Evolutionary conservation across 805 yeast genomes (phyloP).

Genomic region (Lipomyces japonicus): DNA sequence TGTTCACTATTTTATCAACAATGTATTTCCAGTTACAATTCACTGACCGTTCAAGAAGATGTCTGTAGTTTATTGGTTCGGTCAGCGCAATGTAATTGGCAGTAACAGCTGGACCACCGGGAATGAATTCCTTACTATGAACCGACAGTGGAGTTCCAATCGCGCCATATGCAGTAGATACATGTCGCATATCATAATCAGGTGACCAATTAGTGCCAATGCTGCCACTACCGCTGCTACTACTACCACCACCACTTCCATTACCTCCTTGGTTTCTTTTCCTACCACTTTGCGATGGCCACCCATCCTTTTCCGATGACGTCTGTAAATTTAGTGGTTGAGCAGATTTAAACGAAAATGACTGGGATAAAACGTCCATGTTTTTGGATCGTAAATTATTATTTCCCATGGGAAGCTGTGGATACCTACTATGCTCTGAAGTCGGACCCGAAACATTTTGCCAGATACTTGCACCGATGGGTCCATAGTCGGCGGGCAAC

Average conservation of each 20-base stretch:
- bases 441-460: constrained; percentile 7
- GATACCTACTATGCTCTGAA: neutral
- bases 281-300: neutral
- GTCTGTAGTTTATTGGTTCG: constrained; percentile 36
- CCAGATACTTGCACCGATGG: constrained; percentile 22
- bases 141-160: constrained; percentile 18
- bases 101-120: neutral
- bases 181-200: constrained; percentile 1
- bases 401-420: constrained; percentile 3
- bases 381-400: neutral
- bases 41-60: constrained; percentile 32
- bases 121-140: constrained; percentile 23
- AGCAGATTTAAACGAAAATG: constrained; percentile 1
- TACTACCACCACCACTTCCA: constrained; percentile 6
- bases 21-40: constrained; percentile 36
- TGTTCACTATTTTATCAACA: constrained; percentile 36
- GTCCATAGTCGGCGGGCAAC: constrained; percentile 16
- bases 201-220: constrained; percentile 3
- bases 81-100: constrained; percentile 15
- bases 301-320: neutral
- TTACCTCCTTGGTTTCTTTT: neutral
- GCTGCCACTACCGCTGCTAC: constrained; percentile 1
- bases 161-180: neutral
- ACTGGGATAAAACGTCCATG: neutral
- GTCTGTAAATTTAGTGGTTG: neutral